Evolutionary conservation across 306 rosid species (phyloP), one percentile per base, ranked within the genome.

Genomic region (Geum urbanum): DNA sequence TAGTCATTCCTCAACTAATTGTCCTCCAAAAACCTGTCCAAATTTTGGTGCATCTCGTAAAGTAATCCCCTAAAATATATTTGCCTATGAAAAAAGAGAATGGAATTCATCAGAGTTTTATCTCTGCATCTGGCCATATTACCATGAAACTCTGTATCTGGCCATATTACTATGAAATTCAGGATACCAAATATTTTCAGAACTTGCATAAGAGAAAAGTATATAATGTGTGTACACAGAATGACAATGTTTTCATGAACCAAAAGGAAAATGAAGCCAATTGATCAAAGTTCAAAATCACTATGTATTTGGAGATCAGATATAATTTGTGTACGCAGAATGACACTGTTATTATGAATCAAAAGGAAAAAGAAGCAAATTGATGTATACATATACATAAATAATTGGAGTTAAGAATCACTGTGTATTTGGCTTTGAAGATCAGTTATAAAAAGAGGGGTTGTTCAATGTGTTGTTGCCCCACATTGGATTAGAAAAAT

Each of bases 1-100:
- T 74, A 59, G 73, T 70, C 75, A 61, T 84, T 83, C 98, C 97
- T 94, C 97, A 80, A 94, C 75, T 20, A 90, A 27, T 71, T 94
- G 97, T 59, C 99, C 99, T 50, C 99, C 99, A 57, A 91, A 94
- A 72, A 94, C 97, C 76, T 88, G 86, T 60, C 96, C 97, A 76
- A 88, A 88, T 62, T 65, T 81, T 61, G 99, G 97, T 41, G 99
- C 99, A 60, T 83, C 83, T 8, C 78, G 84, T 45, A 87, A 86
- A 66, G 97, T 94, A 80, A 94, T 85, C 80, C 97, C 99, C 75
- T 48, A 76, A 83, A 94, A 94, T 78, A 86, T 76, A 78, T 94
- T 87, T 52, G 83, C 95, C 99, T 94, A 69, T 77, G 65, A 73
- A 81, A 54, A 78, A 65, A 63, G 67, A 53, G 22, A 74, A 66